phyloP scores from a whole-genome alignment of 257 asterid species.

The Primulina huaijiensis region DNA sequence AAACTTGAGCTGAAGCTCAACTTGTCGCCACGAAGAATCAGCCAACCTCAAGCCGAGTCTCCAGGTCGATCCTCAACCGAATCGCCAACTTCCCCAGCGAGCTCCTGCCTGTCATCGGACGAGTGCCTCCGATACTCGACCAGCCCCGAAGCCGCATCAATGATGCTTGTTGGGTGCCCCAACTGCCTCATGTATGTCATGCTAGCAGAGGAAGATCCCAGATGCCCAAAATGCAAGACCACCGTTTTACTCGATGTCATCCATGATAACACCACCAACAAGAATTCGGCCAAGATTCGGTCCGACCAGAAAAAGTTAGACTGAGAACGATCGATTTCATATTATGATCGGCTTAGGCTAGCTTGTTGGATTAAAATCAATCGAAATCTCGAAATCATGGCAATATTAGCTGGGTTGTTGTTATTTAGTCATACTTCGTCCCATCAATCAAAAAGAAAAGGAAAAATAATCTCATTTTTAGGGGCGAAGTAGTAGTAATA shows the following conservation, averaged over 20 bases:
- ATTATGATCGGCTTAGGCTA: too few species aligned
- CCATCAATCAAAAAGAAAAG: not conserved
- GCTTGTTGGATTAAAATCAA: too few species aligned
- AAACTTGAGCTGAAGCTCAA: slow-evolving; percentile 52
- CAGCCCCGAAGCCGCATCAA: slow-evolving; percentile 58
- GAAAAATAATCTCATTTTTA: too few species aligned
- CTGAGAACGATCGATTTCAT: too few species aligned
- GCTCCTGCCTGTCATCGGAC: slow-evolving; percentile 67
- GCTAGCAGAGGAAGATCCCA: slow-evolving; percentile 75
- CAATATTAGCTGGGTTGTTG: not conserved
- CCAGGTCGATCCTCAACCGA: slow-evolving; percentile 35
- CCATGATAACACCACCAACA: slow-evolving; percentile 23
- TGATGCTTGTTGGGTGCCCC: slow-evolving; percentile 75
- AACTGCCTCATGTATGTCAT: slow-evolving; percentile 87
- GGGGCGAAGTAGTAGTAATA: too few species aligned
- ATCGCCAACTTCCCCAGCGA: slow-evolving; percentile 48
- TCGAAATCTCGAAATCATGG: not conserved
- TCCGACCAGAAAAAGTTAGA: not conserved
- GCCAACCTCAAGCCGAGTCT: slow-evolving; percentile 33
- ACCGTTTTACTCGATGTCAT: slow-evolving; percentile 68
- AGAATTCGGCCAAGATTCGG: not conserved
- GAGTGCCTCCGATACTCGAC: slow-evolving; percentile 43
- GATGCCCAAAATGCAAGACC: slow-evolving; percentile 90
- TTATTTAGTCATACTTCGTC: too few species aligned
- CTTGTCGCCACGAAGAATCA: slow-evolving; percentile 49